These are phyloP conservation scores for Peniophora sp. DNA, from an alignment of 1,284 basidiomycete species.

Conservation along the genomic window DNA sequence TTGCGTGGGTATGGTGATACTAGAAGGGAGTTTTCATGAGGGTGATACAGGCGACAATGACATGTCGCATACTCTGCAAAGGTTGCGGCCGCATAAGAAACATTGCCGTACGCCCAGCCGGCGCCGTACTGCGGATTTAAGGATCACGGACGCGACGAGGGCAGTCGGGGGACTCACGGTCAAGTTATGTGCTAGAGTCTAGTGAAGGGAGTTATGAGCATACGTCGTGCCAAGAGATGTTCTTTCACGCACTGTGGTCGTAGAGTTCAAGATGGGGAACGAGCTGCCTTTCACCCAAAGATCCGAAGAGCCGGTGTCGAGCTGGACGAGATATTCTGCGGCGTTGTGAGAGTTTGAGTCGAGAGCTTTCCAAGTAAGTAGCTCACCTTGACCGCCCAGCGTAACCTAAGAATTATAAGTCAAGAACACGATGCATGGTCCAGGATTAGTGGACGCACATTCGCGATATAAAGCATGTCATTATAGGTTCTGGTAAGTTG, in stretches of 20 bases:
- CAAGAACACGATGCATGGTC: conserved; percentile 1
- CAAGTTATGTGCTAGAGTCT: conserved; percentile 18
- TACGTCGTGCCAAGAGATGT: conserved; percentile 1
- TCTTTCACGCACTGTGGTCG: conserved; percentile 38
- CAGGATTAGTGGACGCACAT: conserved; percentile 36
- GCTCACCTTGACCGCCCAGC: conserved; percentile 49
- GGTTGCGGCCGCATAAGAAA: conserved; percentile 50
- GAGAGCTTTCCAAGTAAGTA: too few species aligned
- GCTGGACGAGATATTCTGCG: conserved; percentile 58
- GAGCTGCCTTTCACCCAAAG: conserved; percentile 59
- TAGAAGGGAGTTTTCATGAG: conserved; percentile 18
- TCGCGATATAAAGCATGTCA: conserved; percentile 68
- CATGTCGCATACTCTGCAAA: conserved; percentile 56
- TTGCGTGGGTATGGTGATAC: conserved; percentile 57
- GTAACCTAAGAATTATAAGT: conserved; percentile 39
- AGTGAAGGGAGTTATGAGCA: conserved; percentile 1
- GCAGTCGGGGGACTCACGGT: conserved; percentile 13
- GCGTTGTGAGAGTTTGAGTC: conserved; percentile 2
- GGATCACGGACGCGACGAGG: too few species aligned
- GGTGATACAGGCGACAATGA: conserved; percentile 4
- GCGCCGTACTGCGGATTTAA: conserved; percentile 54
- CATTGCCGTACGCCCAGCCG: conserved; percentile 62
- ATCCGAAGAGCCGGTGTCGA: conserved; percentile 79
- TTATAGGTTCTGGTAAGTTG: conserved; percentile 45
- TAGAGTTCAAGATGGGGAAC: conserved; percentile 43